Conservation (phyloP, 2,329 filamentous ascomycete genomes). For the Penicillium corylophilum region DNA sequence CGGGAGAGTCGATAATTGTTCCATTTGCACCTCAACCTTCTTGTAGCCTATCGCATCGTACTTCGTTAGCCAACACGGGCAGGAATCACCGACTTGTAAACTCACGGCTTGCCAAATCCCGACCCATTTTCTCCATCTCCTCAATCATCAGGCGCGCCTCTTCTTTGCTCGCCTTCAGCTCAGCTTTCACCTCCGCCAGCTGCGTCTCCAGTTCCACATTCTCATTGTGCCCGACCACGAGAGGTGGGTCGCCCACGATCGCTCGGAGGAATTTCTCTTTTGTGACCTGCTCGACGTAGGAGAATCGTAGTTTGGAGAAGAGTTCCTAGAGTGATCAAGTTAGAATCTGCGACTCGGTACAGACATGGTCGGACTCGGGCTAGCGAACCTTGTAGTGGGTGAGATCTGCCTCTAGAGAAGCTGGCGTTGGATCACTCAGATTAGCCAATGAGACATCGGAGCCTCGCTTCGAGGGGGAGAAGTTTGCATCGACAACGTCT, state of each 20-base stretch:
- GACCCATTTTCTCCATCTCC: constrained; percentile 68
- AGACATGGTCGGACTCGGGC: background rate
- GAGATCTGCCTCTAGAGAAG: constrained; percentile 78
- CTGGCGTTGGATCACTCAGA: constrained; percentile 68
- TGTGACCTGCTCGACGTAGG: constrained; percentile 96
- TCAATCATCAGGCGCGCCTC: constrained; percentile 72
- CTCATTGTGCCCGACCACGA: constrained; percentile 78
- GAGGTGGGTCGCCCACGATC: constrained; percentile 85
- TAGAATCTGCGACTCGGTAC: constrained; percentile 1
- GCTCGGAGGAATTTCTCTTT: constrained; percentile 96
- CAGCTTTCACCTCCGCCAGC: constrained; percentile 67
- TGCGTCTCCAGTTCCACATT: constrained; percentile 76
- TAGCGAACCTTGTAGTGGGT: constrained; percentile 71
- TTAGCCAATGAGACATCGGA: constrained; percentile 75
- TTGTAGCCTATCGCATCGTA: constrained; percentile 49
- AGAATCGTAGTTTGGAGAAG: constrained; percentile 94
- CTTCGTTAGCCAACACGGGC: background rate
- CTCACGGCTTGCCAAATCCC: constrained; percentile 61
- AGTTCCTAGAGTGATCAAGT: constrained; percentile 60
- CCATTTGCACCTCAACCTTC: constrained; percentile 52
- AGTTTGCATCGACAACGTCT: constrained; percentile 23
- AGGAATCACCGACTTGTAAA: constrained; percentile 3
- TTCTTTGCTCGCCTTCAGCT: constrained; percentile 75
- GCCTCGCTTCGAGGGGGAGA: constrained; percentile 53
- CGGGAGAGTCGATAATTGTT: constrained; percentile 53